Base-by-base conservation (phyloP, 768 basidiomycete genomes). In the Hygrophorus russula region DNA sequence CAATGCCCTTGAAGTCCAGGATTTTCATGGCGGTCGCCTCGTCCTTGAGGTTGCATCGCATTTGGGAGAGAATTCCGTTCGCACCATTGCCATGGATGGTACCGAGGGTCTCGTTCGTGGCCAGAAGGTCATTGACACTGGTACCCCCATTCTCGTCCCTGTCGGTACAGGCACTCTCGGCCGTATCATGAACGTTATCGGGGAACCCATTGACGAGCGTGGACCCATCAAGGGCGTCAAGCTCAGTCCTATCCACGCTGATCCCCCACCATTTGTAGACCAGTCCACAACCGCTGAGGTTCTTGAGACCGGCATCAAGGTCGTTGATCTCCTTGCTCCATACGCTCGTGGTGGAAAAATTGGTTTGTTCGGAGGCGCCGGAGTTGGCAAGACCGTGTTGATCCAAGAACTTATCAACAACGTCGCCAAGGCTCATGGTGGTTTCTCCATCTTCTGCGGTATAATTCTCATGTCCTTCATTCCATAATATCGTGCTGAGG, bases 281-380 rank as follows among this genome's bases (percentile, higher is more conserved):
- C 96, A 99, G 69, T 96, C 96, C 27, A 99, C 96, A 43, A 92
- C 91, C 36, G 93, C 96, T 51, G 96, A 99, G 65, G 90, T 99
- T 44, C 76, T 99, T 58, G 96, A 99, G 73, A 99, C 96, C 45
- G 96, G 96, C 71, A 99, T 99, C 78, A 99, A 99, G 75, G 96
- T 99, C 61, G 96, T 99, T 65, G 96, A 99, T 66, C 84, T 99
- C 53, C 85, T 99, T 54, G 96, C 96, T 43, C 96, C 96, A 47
- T 99, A 99, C 62, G 96, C 96, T 55, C 93, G 96, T 82, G 96
- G 96, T 73, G 96, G 96, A 69, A 99, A 99, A 71, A 98, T 99
- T 65, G 96, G 96, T 78, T 87, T 99, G 57, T 96, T 99, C 70
- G 96, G 96, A 59, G 96, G 96, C 84, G 96, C 96, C 55, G 96